These are phyloP conservation scores for Populus tremula DNA, from an alignment of 345 rosid species.

Conservation along the genomic window DNA sequence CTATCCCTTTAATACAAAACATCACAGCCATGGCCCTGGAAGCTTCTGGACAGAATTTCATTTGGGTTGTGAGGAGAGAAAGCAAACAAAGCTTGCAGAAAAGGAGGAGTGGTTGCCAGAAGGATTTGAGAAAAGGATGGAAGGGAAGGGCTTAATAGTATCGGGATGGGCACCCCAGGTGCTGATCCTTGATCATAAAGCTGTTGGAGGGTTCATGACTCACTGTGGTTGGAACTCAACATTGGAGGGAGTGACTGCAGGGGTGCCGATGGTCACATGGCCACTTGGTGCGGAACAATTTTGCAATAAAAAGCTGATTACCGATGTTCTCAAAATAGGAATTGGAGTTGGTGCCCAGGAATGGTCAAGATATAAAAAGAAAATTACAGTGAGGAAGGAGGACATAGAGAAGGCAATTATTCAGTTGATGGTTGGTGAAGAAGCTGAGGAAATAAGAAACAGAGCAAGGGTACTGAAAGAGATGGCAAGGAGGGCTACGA, in stretches of 20 bases:
- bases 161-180: conserved; percentile 66
- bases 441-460: conserved; percentile 27
- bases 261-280: conserved; percentile 36
- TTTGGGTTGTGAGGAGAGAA: conserved; percentile 5
- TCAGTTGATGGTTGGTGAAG: conserved; percentile 30
- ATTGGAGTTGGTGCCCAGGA: not conserved
- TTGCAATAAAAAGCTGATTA: not conserved
- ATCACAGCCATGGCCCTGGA: conserved; percentile 1
- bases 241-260: conserved; percentile 45
- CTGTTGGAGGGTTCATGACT: conserved; percentile 53
- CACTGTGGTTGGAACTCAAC: conserved; percentile 65
- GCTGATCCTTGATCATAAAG: conserved; percentile 52
- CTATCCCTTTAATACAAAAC: too few relatives aligned
- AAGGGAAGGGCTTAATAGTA: conserved; percentile 41
- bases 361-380: not conserved
- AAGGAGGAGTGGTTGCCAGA: conserved; percentile 11
- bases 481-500: conserved; percentile 32
- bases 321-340: not conserved
- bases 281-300: not conserved
- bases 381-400: not conserved
- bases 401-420: conserved; percentile 1
- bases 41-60: not conserved
- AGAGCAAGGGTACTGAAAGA: conserved; percentile 23
- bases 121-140: conserved; percentile 12
- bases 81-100: not conserved